Conservation (phyloP, 768 basidiomycete genomes). For the Termitomyces sp. region DNA sequence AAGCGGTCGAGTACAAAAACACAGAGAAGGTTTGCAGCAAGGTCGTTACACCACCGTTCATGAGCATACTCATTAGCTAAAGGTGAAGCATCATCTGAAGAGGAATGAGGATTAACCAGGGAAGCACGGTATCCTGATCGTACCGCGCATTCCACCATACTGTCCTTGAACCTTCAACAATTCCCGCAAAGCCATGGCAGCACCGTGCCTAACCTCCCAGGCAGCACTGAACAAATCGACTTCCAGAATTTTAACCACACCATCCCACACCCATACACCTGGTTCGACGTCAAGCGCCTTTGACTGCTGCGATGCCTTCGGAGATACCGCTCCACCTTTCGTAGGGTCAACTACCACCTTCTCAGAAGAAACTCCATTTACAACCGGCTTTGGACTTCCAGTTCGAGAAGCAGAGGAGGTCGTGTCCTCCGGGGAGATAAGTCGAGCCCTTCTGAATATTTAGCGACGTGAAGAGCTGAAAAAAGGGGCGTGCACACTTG, state of each 20-base stretch:
- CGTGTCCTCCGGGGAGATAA: conserved; percentile 64
- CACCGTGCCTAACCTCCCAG: conserved; percentile 95
- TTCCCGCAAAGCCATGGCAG: conserved; percentile 87
- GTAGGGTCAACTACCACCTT: conserved; percentile 76
- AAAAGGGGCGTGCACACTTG: conserved; percentile 28
- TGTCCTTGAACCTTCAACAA: conserved; percentile 80
- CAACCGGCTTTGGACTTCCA: conserved; percentile 49
- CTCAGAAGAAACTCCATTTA: conserved; percentile 42
- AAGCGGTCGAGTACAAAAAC: conserved; percentile 97
- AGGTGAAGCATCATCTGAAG: conserved; percentile 43
- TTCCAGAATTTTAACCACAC: conserved; percentile 72
- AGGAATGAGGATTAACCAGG: conserved; percentile 1
- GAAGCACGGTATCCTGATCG: conserved; percentile 5
- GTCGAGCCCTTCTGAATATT: conserved; percentile 53
- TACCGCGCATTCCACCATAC: conserved; percentile 80
- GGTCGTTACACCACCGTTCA: conserved; percentile 85
- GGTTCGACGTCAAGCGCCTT: conserved; percentile 72
- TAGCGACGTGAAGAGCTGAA: neutral
- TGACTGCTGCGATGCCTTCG: conserved; percentile 72
- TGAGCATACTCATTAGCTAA: conserved; percentile 65
- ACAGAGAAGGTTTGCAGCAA: conserved; percentile 82
- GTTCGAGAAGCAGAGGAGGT: conserved; percentile 46
- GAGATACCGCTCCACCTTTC: conserved; percentile 82
- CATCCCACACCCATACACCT: conserved; percentile 86
- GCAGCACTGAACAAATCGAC: conserved; percentile 79